Base-by-base conservation (phyloP, 2,329 filamentous ascomycete species). In the Emmonsia crescens region DNA sequence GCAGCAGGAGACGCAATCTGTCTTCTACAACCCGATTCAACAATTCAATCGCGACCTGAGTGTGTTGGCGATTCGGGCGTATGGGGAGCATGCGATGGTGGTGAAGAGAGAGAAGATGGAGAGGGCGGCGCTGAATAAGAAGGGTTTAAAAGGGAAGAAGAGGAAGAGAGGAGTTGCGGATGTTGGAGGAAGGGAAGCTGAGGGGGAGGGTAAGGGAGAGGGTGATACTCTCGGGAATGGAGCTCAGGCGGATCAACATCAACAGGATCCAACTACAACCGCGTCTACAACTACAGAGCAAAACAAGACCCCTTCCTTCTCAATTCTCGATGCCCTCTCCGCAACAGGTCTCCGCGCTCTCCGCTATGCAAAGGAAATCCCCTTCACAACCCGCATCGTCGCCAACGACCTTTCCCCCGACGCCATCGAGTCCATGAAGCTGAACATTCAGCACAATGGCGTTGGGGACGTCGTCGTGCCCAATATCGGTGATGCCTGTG, bases 1-100 rank as follows among this genome's bases (percentile, higher is more conserved):
- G 36, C 29, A 27, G 27, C 36, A 24, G 21, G 55, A 57, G 36
- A 19, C 61, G 67, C 88, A 93, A 69, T 79, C 81, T 40, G 95
- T 99, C 61, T 99, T 99, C 72, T 99, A 99, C 82, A 99, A 99
- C 69, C 93, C 94, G 0, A 96, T 99, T 60, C 94, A 99, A 73
- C 94, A 99, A 73, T 99, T 97, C 80, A 99, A 99, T 75, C 88
- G 95, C 55, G 94, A 99, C 72, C 77, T 99, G 66, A 96, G 91
- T 64, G 90, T 96, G 31, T 82, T 99, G 16, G 91, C 91, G 0
- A 96, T 99, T 74, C 90, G 89, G 70, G 89, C 89, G 0, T 96
- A 93, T 73, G 90, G 89, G 1, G 86, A 94, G 67, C 85, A 90
- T 69, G 69, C 75, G 38, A 68, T 83, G 4, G 71, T 85, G 21